phyloP scores from a whole-genome alignment of 331 rosid species.

The Quercus phellos region DNA sequence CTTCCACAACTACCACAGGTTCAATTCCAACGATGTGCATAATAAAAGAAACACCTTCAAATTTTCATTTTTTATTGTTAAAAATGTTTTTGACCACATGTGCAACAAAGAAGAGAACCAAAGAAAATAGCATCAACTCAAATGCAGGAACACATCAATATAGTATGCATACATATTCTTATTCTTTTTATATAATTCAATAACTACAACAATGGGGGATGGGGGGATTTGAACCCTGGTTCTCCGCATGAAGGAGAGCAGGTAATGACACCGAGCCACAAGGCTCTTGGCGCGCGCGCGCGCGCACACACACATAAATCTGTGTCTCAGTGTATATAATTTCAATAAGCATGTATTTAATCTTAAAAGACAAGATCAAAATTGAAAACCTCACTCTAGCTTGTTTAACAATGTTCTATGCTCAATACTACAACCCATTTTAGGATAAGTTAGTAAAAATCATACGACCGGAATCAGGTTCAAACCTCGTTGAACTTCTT shows the following conservation, averaged over 20 bases:
- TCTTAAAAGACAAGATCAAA: neutral
- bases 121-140: neutral
- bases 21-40: neutral
- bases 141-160: neutral
- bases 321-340: neutral
- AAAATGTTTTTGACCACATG: neutral
- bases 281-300: no score
- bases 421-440: neutral
- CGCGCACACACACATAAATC: neutral
- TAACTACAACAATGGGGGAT: no score
- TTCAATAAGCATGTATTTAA: neutral
- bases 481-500: neutral
- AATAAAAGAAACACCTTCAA: neutral
- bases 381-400: neutral
- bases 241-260: no score
- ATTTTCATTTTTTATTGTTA: no score
- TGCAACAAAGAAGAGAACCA: neutral
- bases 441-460: no score
- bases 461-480: neutral
- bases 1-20: neutral
- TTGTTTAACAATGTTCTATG: neutral
- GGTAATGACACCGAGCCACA: no score
- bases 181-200: no score
- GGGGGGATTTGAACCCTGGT: no score
- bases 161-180: no score